Base-by-base conservation (phyloP, 306 rosid species). In the Delonix regia region DNA sequence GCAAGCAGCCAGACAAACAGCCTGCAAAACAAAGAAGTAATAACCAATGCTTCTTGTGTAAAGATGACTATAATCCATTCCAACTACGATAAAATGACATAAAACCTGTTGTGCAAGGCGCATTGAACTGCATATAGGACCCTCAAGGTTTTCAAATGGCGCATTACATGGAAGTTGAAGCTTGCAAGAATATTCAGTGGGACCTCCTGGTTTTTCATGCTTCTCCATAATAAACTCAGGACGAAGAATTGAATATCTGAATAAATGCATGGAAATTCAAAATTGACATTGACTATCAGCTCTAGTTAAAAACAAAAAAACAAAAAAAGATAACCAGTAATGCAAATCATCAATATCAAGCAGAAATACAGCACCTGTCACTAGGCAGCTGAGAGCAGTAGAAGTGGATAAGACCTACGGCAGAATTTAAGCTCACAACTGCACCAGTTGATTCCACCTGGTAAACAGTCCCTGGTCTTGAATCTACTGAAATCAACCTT, bases 351-450 rank as follows among this genome's bases (percentile, higher is more conserved):
- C 75, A 77, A 63, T 78, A 73, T 48, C 47, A 52, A 41, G 70
- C 69, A 64, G 21, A 66, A 81, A 71, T 70, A 67, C 38, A 79
- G 78, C 64, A 95, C 99, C 99, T 95, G 94, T 95, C 99, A 85
- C 98, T 95, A 3, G 99, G 99, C 48, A 95, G 97, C 86, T 95
- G 99, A 75, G 99, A 95, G 91, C 99, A 95, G 89, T 89, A 95
- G 84, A 95, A 95, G 90, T 95, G 99, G 83, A 91, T 70, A 16
- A 95, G 94, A 60, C 99, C 99, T 67, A 93, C 99, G 60, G 99
- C 93, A 85, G 99, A 95, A 85, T 95, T 95, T 85, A 95, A 89
- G 86, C 99, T 95, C 79, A 95, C 99, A 28, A 93, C 88, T 41
- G 99, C 99, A 83, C 99, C 99, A 27, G 99, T 95, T 72, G 98